Percentiles rank a stretch among this genome's conserved stretches.
Evolutionary conservation across 2,329 filamentous ascomycete genomes (phyloP).

Genomic region (Xylaria sp.): DNA sequence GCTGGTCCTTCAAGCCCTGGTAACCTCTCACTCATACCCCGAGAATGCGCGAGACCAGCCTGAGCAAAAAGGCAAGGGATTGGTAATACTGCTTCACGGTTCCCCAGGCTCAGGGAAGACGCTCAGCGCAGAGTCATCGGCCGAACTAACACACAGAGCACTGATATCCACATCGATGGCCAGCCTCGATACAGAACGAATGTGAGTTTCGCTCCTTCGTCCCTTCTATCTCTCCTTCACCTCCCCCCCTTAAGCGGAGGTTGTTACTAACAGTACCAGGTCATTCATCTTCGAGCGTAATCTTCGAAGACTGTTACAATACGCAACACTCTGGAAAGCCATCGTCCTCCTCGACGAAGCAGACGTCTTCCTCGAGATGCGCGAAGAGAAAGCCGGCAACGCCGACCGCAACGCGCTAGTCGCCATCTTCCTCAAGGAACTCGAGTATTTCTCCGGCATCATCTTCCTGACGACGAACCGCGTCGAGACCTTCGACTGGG

Average conservation of each 20-base stretch:
- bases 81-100: slow-evolving; percentile 50
- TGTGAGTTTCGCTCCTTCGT: slow-evolving; percentile 13
- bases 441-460: slow-evolving; percentile 55
- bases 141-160: slow-evolving; percentile 36
- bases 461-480: slow-evolving; percentile 58
- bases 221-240: not conserved
- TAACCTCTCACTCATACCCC: slow-evolving; percentile 39
- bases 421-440: slow-evolving; percentile 51
- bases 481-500: slow-evolving; percentile 54
- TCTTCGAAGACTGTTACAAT: slow-evolving; percentile 38
- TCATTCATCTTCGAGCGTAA: slow-evolving; percentile 35
- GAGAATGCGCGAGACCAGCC: slow-evolving; percentile 38
- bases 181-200: slow-evolving; percentile 31
- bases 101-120: slow-evolving; percentile 52
- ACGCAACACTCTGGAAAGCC: slow-evolving; percentile 43
- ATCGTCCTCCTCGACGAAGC: slow-evolving; percentile 44
- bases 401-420: slow-evolving; percentile 40
- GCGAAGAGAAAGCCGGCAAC: slow-evolving; percentile 34
- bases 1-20: slow-evolving; percentile 37
- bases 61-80: slow-evolving; percentile 51
- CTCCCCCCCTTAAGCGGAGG: not conserved
- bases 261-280: not conserved
- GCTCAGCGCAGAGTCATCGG: slow-evolving; percentile 49
- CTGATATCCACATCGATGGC: slow-evolving; percentile 34
- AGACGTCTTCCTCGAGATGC: slow-evolving; percentile 50